Evolutionary conservation across 2,329 filamentous ascomycete species (phyloP).

Genomic region (Leptographium galeiforme): DNA sequence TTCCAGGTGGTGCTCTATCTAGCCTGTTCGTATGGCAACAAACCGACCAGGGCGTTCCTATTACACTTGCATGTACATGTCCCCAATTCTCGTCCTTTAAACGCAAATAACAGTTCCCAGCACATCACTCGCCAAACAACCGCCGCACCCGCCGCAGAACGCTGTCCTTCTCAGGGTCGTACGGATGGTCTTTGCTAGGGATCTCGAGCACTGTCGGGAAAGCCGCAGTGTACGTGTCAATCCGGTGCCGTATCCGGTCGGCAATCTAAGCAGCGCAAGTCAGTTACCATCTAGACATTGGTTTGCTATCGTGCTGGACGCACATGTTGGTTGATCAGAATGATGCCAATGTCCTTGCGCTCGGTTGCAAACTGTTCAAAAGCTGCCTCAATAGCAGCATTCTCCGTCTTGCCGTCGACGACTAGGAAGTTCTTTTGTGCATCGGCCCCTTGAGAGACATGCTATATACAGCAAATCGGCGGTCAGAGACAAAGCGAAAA

Average conservation of each 20-base stretch:
- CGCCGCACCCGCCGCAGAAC: constrained; percentile 73
- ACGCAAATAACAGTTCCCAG: neutral
- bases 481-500: neutral
- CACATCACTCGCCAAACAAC: constrained; percentile 49
- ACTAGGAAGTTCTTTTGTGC: constrained; percentile 96
- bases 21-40: neutral
- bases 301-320: constrained; percentile 15
- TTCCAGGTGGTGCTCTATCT: neutral
- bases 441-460: constrained; percentile 79
- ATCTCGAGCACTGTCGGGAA: constrained; percentile 97
- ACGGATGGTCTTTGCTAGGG: constrained; percentile 96
- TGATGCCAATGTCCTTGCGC: constrained; percentile 90
- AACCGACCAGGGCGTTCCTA: neutral
- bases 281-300: neutral
- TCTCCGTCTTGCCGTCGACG: constrained; percentile 89
- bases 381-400: constrained; percentile 69
- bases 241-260: constrained; percentile 78
- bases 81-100: neutral
- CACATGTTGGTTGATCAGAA: constrained; percentile 97
- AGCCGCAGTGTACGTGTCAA: constrained; percentile 85
- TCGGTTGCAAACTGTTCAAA: constrained; percentile 82
- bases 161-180: constrained; percentile 97
- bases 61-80: neutral
- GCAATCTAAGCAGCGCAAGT: constrained; percentile 50
- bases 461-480: constrained; percentile 35